Percentiles rank a stretch among this genome's conserved stretches.
Evolutionary conservation across 306 rosid genomes (phyloP).

Genomic region (Cucumis cinereus): DNA sequence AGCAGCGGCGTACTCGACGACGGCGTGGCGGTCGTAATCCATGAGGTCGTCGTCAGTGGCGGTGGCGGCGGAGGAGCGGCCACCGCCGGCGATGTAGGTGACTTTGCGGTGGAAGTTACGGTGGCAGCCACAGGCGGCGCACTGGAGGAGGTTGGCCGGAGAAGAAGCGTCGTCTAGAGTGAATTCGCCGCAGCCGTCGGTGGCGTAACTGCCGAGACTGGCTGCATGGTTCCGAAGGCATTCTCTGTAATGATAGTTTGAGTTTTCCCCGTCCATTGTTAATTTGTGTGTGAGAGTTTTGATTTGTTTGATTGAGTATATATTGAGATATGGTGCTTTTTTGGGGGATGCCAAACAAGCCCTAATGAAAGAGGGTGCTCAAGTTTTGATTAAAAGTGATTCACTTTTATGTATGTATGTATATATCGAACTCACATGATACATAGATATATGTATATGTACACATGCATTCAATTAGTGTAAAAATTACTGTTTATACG

Average conservation of each 20-base stretch:
- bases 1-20: constrained; percentile 1
- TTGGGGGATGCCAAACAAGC: background rate
- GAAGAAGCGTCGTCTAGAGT: constrained; percentile 26
- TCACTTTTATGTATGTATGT: too few species aligned
- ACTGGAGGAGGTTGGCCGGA: constrained; percentile 23
- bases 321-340: background rate
- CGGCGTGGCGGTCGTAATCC: constrained; percentile 6
- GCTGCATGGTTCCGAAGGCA: constrained; percentile 91
- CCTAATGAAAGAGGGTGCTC: background rate
- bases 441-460: too few species aligned
- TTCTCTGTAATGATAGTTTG: constrained; percentile 43
- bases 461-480: too few species aligned
- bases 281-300: background rate
- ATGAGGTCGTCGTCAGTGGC: background rate
- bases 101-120: constrained; percentile 81
- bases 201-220: constrained; percentile 82
- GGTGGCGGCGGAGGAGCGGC: background rate
- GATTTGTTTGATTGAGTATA: background rate
- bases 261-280: constrained; percentile 22
- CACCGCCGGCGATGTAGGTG: constrained; percentile 4
- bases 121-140: constrained; percentile 82
- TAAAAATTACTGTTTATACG: too few species aligned
- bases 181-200: constrained; percentile 90
- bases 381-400: background rate
- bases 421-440: too few species aligned